These are phyloP conservation scores for Lagerstroemia speciosa DNA, from an alignment of 345 rosid species.

Conservation along the genomic window DNA sequence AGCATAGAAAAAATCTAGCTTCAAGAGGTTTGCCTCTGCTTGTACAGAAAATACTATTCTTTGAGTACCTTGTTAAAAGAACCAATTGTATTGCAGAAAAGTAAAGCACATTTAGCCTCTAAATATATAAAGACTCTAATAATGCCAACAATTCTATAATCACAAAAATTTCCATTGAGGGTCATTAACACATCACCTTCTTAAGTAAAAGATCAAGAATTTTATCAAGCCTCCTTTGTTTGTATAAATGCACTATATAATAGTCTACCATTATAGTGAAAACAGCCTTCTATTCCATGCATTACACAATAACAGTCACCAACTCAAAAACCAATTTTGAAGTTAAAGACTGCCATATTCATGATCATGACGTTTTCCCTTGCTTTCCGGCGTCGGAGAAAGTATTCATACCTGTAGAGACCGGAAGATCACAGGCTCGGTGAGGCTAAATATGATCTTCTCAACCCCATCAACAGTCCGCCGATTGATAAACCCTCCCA, in stretches of 20 bases:
- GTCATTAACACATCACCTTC: not conserved
- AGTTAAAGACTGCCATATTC: not conserved
- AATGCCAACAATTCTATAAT: not conserved
- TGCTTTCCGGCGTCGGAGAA: not conserved
- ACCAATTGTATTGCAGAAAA: not conserved
- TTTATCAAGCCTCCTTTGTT: not conserved
- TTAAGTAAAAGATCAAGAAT: not conserved
- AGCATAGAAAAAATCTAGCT: not conserved
- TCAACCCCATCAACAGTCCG: slow-evolving; percentile 71
- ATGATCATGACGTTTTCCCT: not conserved
- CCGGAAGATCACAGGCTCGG: slow-evolving; percentile 85
- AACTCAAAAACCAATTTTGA: not conserved
- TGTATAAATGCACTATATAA: not conserved
- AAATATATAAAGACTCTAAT: not conserved
- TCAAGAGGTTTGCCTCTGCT: not conserved
- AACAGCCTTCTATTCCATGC: not conserved
- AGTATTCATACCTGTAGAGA: slow-evolving; percentile 58
- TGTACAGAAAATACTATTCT: not conserved
- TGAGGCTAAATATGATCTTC: slow-evolving; percentile 65
- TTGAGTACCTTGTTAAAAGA: not conserved
- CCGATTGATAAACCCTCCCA: slow-evolving; percentile 67
- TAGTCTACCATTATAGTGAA: not conserved
- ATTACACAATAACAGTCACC: not conserved
- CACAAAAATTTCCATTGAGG: not conserved
- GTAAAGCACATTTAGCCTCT: not conserved